Evolutionary conservation across 73 alveolate genomes (phyloP).

Genomic region (Paramecium primaurelia): DNA sequence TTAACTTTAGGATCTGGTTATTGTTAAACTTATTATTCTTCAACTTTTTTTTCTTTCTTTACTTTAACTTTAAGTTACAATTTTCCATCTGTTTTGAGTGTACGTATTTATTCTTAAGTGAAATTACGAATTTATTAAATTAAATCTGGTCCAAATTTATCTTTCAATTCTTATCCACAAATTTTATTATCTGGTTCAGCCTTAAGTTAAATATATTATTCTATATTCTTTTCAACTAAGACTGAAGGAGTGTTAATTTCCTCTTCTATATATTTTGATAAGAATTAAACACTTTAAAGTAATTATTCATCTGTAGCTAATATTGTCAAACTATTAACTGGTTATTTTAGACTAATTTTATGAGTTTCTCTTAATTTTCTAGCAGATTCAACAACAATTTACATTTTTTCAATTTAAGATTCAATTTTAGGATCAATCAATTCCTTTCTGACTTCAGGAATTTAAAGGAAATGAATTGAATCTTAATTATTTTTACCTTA

Average conservation of each 20-base stretch:
- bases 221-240: constrained; percentile 73
- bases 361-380: constrained; percentile 92
- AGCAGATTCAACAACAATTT: constrained; percentile 88
- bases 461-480: constrained; percentile 90
- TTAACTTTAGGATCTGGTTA: constrained; percentile 73
- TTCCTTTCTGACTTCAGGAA: constrained; percentile 84
- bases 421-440: constrained; percentile 86
- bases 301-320: background rate
- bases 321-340: constrained; percentile 58
- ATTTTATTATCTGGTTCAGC: constrained; percentile 82
- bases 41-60: constrained; percentile 69
- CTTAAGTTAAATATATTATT: constrained; percentile 72
- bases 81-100: constrained; percentile 70
- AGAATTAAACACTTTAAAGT: constrained; percentile 61
- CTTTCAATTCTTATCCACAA: constrained; percentile 78
- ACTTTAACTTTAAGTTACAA: constrained; percentile 61
- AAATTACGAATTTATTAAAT: constrained; percentile 69
- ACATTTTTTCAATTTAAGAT: constrained; percentile 79
- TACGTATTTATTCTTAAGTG: constrained; percentile 67
- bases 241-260: constrained; percentile 89
- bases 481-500: constrained; percentile 72
- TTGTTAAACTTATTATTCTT: constrained; percentile 60
- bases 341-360: constrained; percentile 90
- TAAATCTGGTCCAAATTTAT: constrained; percentile 70
- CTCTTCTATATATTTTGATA: constrained; percentile 85